Percentiles rank a stretch among this genome's conserved stretches.
Evolutionary conservation across 1,284 basidiomycete species (phyloP).

Genomic region (Naganishia sp.): DNA sequence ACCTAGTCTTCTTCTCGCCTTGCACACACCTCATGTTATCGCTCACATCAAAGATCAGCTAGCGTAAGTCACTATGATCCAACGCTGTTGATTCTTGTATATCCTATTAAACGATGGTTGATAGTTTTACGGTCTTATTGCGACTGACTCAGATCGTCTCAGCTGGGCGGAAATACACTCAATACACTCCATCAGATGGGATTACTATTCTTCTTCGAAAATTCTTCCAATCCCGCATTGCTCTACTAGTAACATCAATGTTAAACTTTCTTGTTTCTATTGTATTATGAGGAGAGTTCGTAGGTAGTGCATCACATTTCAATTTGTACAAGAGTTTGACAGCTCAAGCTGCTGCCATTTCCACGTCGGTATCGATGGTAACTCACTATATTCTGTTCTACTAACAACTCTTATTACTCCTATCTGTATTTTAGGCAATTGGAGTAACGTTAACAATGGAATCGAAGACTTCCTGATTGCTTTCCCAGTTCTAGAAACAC

Average conservation of each 20-base stretch:
- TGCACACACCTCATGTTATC: too few species aligned
- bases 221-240: too few species aligned
- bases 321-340: conserved; percentile 35
- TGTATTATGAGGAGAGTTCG: conserved; percentile 35
- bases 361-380: conserved; percentile 47
- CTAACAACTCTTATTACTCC: conserved; percentile 52
- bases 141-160: too few species aligned
- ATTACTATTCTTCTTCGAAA: too few species aligned
- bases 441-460: conserved; percentile 46
- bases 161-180: too few species aligned
- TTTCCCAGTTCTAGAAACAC: conserved; percentile 48
- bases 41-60: too few species aligned
- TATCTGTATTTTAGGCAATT: conserved; percentile 49
- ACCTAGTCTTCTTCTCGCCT: too few species aligned
- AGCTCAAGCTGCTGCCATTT: conserved; percentile 32
- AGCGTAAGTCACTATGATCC: too few species aligned
- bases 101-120: too few species aligned
- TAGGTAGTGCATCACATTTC: conserved; percentile 33
- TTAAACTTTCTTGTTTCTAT: conserved; percentile 33
- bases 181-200: too few species aligned
- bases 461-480: conserved; percentile 46
- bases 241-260: conserved; percentile 24
- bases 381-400: conserved; percentile 50
- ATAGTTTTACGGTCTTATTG: too few species aligned
- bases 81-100: too few species aligned